A percentile compares a stretch with the other conserved stretches of the same genome.
Evolutionary conservation across 2,329 filamentous ascomycete species (phyloP).

Genomic region (Sporothrix schenckii): DNA sequence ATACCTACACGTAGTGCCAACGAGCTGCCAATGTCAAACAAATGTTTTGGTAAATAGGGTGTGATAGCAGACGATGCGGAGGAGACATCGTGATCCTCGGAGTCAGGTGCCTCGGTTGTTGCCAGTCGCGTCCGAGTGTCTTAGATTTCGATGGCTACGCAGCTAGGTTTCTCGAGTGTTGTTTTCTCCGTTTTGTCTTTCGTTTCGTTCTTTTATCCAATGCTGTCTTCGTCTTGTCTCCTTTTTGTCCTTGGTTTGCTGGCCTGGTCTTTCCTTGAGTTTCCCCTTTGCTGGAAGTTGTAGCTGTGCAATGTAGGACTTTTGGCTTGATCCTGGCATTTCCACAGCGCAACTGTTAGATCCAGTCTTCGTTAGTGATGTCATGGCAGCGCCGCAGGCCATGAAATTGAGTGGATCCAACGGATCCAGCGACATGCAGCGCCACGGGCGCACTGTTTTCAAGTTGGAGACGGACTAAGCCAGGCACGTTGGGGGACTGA

Average conservation of each 20-base stretch:
- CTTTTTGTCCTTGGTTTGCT: not conserved
- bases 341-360: not conserved
- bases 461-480: conserved; percentile 8
- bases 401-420: not conserved
- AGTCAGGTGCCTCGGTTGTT: conserved; percentile 2
- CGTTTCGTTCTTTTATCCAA: not conserved
- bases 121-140: not conserved
- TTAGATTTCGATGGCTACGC: not conserved
- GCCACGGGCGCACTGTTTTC: conserved; percentile 16
- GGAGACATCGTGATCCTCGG: not conserved
- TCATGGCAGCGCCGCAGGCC: conserved; percentile 4
- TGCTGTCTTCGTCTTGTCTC: not conserved
- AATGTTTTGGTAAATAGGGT: not conserved
- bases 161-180: not conserved
- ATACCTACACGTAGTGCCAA: not conserved
- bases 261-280: not conserved
- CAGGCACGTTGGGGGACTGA: not conserved
- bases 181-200: not conserved
- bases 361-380: conserved; percentile 20
- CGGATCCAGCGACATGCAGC: conserved; percentile 18
- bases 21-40: not conserved
- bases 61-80: not conserved
- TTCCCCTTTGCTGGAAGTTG: not conserved
- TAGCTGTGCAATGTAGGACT: not conserved
- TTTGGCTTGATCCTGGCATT: conserved; percentile 1